Conservation (phyloP, 2,329 filamentous ascomycete species). For the Fusarium pseudonygamai region DNA sequence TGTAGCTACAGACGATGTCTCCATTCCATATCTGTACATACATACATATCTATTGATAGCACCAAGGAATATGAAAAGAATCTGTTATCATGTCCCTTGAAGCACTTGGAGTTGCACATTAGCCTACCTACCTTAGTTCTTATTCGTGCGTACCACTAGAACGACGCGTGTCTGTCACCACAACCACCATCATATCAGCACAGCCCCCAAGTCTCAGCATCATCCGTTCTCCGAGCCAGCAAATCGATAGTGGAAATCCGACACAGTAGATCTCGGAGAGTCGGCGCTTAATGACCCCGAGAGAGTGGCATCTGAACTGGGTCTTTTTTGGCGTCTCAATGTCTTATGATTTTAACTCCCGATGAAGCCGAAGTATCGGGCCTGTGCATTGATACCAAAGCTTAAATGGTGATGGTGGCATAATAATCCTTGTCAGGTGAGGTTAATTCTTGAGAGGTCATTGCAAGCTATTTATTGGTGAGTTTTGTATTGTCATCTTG, state of each 20-base stretch:
- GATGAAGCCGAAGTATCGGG: constrained; percentile 9
- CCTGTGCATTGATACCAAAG: background rate
- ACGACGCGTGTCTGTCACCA: background rate
- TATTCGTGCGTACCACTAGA: background rate
- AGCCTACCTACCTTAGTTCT: background rate
- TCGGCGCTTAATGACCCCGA: background rate
- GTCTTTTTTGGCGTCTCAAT: background rate
- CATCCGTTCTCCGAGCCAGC: background rate
- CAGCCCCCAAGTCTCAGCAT: constrained; percentile 6
- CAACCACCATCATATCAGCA: constrained; percentile 1
- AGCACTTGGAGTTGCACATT: background rate
- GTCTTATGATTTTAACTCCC: background rate
- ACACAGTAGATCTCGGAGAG: background rate
- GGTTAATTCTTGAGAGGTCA: background rate
- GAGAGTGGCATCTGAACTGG: background rate
- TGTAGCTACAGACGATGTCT: background rate
- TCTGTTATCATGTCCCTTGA: background rate
- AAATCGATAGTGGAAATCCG: no score
- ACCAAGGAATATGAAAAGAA: constrained; percentile 12
- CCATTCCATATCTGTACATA: constrained; percentile 8
- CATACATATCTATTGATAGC: constrained; percentile 2
- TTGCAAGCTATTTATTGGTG: background rate
- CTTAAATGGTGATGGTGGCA: background rate
- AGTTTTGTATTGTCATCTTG: background rate
- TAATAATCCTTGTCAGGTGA: background rate